Evolutionary conservation across 2,329 filamentous ascomycete genomes (phyloP).

Genomic region (Bipolaris bicolor): DNA sequence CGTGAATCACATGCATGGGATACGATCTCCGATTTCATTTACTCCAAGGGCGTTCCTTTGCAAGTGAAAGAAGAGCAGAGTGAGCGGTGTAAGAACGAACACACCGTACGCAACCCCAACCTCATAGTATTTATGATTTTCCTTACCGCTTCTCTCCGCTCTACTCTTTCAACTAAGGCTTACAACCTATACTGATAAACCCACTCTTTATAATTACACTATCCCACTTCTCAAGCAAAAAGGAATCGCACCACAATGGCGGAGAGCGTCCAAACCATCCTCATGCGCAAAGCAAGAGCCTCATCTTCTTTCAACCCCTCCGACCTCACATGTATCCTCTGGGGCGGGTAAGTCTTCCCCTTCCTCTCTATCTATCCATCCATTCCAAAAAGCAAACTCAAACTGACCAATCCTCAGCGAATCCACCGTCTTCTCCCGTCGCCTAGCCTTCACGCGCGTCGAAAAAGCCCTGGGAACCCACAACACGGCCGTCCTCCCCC

Average conservation of each 20-base stretch:
- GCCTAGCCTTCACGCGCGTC: conserved; percentile 24
- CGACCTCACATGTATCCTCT: conserved; percentile 8
- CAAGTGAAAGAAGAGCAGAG: too few species aligned
- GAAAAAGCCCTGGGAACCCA: conserved; percentile 17
- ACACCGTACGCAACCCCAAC: too few species aligned
- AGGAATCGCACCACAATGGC: not conserved
- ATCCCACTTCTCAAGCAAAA: too few species aligned
- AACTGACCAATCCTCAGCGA: not conserved
- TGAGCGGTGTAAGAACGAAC: too few species aligned
- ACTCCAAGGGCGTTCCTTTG: too few species aligned
- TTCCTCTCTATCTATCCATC: not conserved
- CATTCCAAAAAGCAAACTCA: too few species aligned
- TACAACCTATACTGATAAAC: too few species aligned
- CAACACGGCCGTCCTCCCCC: conserved; percentile 31
- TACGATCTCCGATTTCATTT: too few species aligned
- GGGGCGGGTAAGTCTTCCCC: conserved; percentile 3
- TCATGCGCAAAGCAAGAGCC: conserved; percentile 20
- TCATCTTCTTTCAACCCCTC: conserved; percentile 12
- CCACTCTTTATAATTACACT: not conserved
- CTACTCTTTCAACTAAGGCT: too few species aligned
- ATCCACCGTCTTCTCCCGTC: conserved; percentile 16
- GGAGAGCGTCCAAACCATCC: conserved; percentile 9
- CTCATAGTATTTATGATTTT: too few species aligned
- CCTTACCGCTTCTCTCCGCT: too few species aligned
- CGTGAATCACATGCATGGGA: too few species aligned